A percentile compares a stretch with the other conserved stretches of the same genome.
Conservation (phyloP, 805 yeast genomes). For the Schwanniomyces pseudopolymorphus region DNA sequence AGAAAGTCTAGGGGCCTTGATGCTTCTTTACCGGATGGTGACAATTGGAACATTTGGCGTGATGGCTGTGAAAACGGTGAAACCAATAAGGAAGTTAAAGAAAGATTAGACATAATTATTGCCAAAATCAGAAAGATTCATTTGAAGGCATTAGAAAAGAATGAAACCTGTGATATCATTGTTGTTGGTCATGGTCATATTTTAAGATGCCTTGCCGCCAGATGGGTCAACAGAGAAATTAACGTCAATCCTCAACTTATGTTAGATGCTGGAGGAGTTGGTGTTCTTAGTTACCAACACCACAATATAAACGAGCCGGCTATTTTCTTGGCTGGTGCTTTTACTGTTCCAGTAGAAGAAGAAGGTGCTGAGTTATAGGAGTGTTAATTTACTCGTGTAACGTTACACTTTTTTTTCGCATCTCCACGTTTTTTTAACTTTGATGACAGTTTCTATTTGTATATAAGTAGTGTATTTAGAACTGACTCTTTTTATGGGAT, state of each 20-base stretch:
- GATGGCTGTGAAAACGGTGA: slow-evolving; percentile 96
- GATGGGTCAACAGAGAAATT: slow-evolving; percentile 75
- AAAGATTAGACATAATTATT: slow-evolving; percentile 71
- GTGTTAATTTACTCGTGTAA: not conserved
- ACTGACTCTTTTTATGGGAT: not conserved
- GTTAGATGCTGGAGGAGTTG: slow-evolving; percentile 94
- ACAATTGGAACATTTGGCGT: slow-evolving; percentile 78
- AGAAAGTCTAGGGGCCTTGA: slow-evolving; percentile 60
- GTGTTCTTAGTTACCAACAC: slow-evolving; percentile 89
- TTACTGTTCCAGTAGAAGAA: slow-evolving; percentile 63
- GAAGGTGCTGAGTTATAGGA: slow-evolving; percentile 9
- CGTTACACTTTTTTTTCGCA: slow-evolving; percentile 2
- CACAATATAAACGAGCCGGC: slow-evolving; percentile 86
- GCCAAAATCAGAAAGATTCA: slow-evolving; percentile 63
- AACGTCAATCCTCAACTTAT: slow-evolving; percentile 73
- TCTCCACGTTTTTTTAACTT: not conserved
- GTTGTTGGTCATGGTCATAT: slow-evolving; percentile 95
- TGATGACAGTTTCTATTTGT: slow-evolving; percentile 1
- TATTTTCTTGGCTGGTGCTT: slow-evolving; percentile 78
- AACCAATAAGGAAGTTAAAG: slow-evolving; percentile 59
- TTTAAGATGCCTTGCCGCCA: slow-evolving; percentile 80
- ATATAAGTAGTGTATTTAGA: not conserved
- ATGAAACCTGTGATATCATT: slow-evolving; percentile 66
- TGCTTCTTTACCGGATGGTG: slow-evolving; percentile 22
- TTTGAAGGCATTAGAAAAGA: slow-evolving; percentile 46